phyloP scores from a whole-genome alignment of 208 protist species.

The Leishmania gerbilli region DNA sequence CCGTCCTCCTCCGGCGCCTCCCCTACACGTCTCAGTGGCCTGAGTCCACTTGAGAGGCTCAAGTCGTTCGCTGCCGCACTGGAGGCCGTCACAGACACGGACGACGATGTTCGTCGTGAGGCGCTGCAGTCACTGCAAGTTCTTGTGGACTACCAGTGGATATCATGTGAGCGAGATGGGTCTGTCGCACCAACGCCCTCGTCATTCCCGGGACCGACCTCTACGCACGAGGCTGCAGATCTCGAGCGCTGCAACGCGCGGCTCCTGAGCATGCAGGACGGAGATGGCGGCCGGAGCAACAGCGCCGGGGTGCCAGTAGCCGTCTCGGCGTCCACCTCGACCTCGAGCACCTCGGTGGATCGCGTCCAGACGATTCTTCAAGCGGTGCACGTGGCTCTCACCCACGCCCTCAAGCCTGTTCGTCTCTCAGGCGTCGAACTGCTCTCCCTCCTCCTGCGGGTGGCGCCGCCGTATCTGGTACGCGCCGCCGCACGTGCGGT shows the following conservation, averaged over 20 bases:
- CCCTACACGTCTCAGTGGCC: conserved; percentile 1
- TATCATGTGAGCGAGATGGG: conserved; percentile 13
- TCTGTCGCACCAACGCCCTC: not conserved
- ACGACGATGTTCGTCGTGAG: conserved; percentile 57
- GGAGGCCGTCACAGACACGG: conserved; percentile 76
- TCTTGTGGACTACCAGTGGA: conserved; percentile 39
- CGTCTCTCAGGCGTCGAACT: conserved; percentile 63
- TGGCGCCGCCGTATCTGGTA: conserved; percentile 24
- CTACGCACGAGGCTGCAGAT: conserved; percentile 18
- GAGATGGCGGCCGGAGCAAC: not conserved
- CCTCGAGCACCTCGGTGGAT: conserved; percentile 31
- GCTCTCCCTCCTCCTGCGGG: conserved; percentile 42
- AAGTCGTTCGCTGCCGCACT: conserved; percentile 60
- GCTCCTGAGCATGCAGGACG: not conserved
- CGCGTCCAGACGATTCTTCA: conserved; percentile 46
- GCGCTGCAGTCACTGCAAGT: conserved; percentile 47
- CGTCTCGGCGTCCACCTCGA: not conserved
- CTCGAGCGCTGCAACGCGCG: conserved; percentile 23
- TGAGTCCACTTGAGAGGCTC: conserved; percentile 58
- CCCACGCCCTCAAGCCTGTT: conserved; percentile 68
- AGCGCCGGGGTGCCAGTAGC: not conserved
- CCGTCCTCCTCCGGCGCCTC: not conserved
- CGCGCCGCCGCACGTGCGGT: conserved; percentile 29
- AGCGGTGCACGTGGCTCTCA: conserved; percentile 62
- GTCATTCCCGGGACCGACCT: not conserved